Evolutionary conservation across 257 asterid species (phyloP), one percentile per base, ranked within the genome.

Genomic region (Eucommia ulmoides): DNA sequence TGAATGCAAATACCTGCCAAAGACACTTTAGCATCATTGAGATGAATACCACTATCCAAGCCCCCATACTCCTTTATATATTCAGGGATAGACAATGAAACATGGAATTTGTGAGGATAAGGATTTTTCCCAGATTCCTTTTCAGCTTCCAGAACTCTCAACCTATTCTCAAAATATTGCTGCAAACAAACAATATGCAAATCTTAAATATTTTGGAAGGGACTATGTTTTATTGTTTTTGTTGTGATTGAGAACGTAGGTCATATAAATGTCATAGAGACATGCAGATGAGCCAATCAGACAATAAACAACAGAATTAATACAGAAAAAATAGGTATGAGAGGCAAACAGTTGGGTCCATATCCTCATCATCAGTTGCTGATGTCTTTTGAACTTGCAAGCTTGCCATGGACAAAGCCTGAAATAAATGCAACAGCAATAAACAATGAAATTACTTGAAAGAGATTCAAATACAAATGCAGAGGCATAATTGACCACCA

Each of bases 21-120:
- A n/a, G 78, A 67, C 62, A 70, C 93, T 70, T 73, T 76, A 41
- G 66, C 93, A 50, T 81, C 78, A 24, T 79, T 88, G 20, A 71
- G 74, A 70, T 72, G 97, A 24, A 38, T 84, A 24, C 88, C 95
- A 38, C 71, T 69, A 2, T 66, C 73, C 42, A 88, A 65, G 41
- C 57, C 58, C 56, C 63, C 77, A 41, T 84, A 81, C 46, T 55
- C 65, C 57, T 42, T n/a, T 1, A 42, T 16, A 42, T 7, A 42
- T 2, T 42, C 48, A 2, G 48, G 48, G 48, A 42, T 18, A 0
- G 48, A 42, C 48, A 42, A 16, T 9, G 10, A 42, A 15, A 16
- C 19, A 18, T 42, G 15, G 20, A 42, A 42, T 10, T 42, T 42
- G 20, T 42, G 48, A 42, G 48, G 48, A 42, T 42, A 42, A 2